Evolutionary conservation across 2,329 filamentous ascomycete species (phyloP).

Genomic region (Fusarium armeniacum): DNA sequence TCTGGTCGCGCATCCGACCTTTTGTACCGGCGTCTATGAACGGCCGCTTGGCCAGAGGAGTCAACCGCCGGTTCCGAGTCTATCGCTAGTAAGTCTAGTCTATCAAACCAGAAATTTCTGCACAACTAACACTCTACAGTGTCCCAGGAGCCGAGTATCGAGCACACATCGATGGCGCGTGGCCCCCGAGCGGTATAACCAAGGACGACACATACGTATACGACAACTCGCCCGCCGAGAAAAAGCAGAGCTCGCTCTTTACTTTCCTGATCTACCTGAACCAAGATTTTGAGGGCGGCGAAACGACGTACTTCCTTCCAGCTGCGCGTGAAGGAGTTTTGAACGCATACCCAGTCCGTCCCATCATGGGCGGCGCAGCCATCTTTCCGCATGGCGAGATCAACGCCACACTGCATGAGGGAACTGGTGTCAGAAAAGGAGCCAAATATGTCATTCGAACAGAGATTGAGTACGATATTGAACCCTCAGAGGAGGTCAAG

Average conservation of each 20-base stretch:
- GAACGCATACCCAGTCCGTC: slow-evolving; percentile 77
- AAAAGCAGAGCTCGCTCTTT: slow-evolving; percentile 76
- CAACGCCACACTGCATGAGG: slow-evolving; percentile 76
- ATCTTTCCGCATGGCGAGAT: slow-evolving; percentile 79
- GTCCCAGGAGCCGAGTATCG: slow-evolving; percentile 80
- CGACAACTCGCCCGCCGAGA: slow-evolving; percentile 71
- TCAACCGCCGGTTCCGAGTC: slow-evolving; percentile 78
- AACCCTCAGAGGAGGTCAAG: slow-evolving; percentile 43
- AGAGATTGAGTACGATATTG: slow-evolving; percentile 78
- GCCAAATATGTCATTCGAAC: slow-evolving; percentile 78
- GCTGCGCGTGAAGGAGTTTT: slow-evolving; percentile 73
- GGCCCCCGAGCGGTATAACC: slow-evolving; percentile 77
- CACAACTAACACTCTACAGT: background rate
- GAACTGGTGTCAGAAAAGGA: slow-evolving; percentile 76
- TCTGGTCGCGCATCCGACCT: slow-evolving; percentile 72
- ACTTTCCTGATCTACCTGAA: slow-evolving; percentile 79
- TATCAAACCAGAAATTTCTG: fast-evolving
- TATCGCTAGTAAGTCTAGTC: slow-evolving; percentile 68
- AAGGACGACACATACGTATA: slow-evolving; percentile 73
- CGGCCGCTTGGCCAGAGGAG: slow-evolving; percentile 70
- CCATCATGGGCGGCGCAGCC: slow-evolving; percentile 76
- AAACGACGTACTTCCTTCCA: slow-evolving; percentile 79
- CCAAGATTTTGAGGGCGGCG: slow-evolving; percentile 78
- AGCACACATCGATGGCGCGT: slow-evolving; percentile 78
- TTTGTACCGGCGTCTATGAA: slow-evolving; percentile 69